phyloP scores from a whole-genome alignment of 331 rosid species.

The Quercus phellos region DNA sequence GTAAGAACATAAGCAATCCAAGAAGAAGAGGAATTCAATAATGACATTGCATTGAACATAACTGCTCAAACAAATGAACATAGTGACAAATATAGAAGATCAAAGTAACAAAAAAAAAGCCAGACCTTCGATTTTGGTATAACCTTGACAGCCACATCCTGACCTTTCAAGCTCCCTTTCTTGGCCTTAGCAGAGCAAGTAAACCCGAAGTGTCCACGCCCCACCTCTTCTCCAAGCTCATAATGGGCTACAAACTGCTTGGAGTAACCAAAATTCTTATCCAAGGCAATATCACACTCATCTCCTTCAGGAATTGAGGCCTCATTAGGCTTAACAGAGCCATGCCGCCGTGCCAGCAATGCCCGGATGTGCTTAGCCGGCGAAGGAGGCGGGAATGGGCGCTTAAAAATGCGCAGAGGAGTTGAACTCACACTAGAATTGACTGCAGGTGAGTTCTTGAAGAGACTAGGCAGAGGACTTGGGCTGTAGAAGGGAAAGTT shows the following conservation, averaged over 20 bases:
- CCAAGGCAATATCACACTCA: constrained; percentile 69
- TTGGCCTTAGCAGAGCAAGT: constrained; percentile 76
- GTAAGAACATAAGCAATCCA: neutral
- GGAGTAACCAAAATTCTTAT: constrained; percentile 67
- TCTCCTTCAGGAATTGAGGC: constrained; percentile 86
- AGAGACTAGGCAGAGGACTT: constrained; percentile 71
- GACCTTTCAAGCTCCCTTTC: constrained; percentile 74
- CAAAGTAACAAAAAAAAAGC: neutral
- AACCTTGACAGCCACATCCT: constrained; percentile 84
- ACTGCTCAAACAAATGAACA: neutral
- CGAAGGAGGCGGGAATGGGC: constrained; percentile 90
- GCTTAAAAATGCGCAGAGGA: constrained; percentile 70
- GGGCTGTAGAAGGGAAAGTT: constrained; percentile 85
- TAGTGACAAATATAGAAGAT: neutral
- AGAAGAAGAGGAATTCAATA: neutral
- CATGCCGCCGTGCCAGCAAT: constrained; percentile 71
- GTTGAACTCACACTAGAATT: constrained; percentile 63
- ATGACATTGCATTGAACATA: neutral
- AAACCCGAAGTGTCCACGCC: constrained; percentile 96
- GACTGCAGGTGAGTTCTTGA: constrained; percentile 72
- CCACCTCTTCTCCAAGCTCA: constrained; percentile 81
- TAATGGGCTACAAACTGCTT: constrained; percentile 52
- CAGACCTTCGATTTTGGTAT: constrained; percentile 90
- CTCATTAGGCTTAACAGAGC: constrained; percentile 76
- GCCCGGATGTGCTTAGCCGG: constrained; percentile 92